Evolutionary conservation across 2,329 filamentous ascomycete species (phyloP).

Genomic region (Blastomyces gilchristii): DNA sequence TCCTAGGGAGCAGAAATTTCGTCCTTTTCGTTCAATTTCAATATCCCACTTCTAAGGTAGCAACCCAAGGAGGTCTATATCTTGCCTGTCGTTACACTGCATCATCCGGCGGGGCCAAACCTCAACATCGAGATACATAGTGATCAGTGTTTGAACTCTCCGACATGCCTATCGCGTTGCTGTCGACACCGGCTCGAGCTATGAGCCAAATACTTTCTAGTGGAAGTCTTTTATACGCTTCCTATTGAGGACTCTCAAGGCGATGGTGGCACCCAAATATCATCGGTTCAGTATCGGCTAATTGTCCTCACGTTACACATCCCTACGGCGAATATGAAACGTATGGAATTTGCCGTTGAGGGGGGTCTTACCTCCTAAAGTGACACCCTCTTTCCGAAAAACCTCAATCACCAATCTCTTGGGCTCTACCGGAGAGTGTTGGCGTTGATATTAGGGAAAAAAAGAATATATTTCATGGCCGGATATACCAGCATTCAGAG

Average conservation of each 20-base stretch:
- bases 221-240: too few relatives aligned
- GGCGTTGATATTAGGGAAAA: not conserved
- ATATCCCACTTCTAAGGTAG: not conserved
- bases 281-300: too few relatives aligned
- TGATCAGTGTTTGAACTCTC: not conserved
- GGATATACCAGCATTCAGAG: not conserved
- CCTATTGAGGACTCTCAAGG: too few relatives aligned
- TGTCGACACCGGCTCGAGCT: not conserved
- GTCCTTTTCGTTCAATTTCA: not conserved
- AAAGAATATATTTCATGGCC: not conserved
- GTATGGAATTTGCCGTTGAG: not conserved
- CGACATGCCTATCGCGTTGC: not conserved
- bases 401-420: not conserved
- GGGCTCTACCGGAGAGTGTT: not conserved
- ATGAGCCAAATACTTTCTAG: not conserved
- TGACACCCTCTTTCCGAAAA: not conserved
- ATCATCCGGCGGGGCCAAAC: not conserved
- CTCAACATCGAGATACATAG: not conserved
- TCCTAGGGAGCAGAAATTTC: not conserved
- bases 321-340: not conserved
- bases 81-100: not conserved
- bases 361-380: not conserved
- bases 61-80: not conserved
- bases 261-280: too few relatives aligned
- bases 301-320: not conserved